A percentile compares a stretch with the other conserved stretches of the same genome.
These are phyloP conservation scores for Phytopythium kandeliae DNA, from an alignment of 352 stramenopile genomes.

Conservation along the genomic window DNA sequence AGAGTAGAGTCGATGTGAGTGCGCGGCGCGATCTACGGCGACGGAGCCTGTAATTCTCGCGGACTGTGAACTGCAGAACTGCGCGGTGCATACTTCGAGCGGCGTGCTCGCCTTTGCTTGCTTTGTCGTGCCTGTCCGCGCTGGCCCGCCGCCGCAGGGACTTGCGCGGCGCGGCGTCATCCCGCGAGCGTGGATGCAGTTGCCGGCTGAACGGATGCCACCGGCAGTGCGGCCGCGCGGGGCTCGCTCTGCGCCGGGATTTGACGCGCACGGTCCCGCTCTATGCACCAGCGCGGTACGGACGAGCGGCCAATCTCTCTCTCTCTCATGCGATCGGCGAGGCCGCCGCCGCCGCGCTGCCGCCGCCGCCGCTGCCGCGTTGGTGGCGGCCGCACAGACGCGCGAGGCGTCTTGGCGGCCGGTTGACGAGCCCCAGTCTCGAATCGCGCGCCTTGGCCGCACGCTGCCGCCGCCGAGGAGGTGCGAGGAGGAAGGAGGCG, in stretches of 20 bases:
- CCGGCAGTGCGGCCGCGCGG: too few relatives aligned
- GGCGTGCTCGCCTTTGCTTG: neutral
- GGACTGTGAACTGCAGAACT: neutral
- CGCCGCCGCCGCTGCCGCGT: too few relatives aligned
- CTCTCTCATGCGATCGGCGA: too few relatives aligned
- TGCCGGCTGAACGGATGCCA: neutral
- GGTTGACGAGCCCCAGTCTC: neutral
- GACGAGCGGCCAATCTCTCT: neutral
- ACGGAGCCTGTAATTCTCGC: neutral
- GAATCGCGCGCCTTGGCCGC: neutral
- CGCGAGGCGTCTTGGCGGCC: neutral
- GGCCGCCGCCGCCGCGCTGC: too few relatives aligned
- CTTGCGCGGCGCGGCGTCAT: too few relatives aligned
- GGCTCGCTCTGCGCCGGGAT: too few relatives aligned
- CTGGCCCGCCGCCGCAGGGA: too few relatives aligned
- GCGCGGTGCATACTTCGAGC: neutral
- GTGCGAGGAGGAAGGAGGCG: too few relatives aligned
- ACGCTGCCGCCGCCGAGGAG: too few relatives aligned
- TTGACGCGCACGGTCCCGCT: neutral
- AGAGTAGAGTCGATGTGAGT: constrained; percentile 3
- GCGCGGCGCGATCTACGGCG: neutral
- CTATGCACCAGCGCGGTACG: neutral
- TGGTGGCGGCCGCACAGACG: neutral
- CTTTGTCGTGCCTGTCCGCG: neutral
- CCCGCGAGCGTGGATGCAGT: neutral